A percentile compares a stretch with the other conserved stretches of the same genome.
Evolutionary conservation across 2,329 filamentous ascomycete genomes (phyloP).

Genomic region (Incumbomyces delicatus): DNA sequence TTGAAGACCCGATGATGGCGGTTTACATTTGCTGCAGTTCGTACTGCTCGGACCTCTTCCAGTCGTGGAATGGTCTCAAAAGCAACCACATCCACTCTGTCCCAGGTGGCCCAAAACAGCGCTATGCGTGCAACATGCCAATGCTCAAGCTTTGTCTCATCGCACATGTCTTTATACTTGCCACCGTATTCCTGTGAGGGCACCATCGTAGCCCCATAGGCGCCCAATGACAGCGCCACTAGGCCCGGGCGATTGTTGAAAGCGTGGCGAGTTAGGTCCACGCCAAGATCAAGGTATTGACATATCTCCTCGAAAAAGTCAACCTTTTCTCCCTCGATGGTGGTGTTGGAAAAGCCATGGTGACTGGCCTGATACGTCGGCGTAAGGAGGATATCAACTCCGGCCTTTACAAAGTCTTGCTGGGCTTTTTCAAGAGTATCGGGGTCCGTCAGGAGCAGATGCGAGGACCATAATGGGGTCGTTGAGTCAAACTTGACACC

Average conservation of each 20-base stretch:
- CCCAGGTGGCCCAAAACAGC: slow-evolving; percentile 39
- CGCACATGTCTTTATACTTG: slow-evolving; percentile 41
- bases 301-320: slow-evolving; percentile 24
- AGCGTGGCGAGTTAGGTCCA: slow-evolving; percentile 29
- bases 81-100: slow-evolving; percentile 46
- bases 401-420: slow-evolving; percentile 44
- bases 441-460: slow-evolving; percentile 49
- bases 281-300: slow-evolving; percentile 27
- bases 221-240: slow-evolving; percentile 53
- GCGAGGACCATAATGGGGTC: slow-evolving; percentile 58
- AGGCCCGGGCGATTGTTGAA: slow-evolving; percentile 29
- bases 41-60: slow-evolving; percentile 52
- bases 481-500: slow-evolving; percentile 41
- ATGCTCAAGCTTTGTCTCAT: slow-evolving; percentile 34
- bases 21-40: slow-evolving; percentile 32
- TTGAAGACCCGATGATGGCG: slow-evolving; percentile 14
- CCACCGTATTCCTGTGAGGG: slow-evolving; percentile 59
- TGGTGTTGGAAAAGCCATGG: slow-evolving; percentile 46
- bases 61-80: slow-evolving; percentile 58
- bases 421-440: slow-evolving; percentile 47
- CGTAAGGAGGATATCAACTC: slow-evolving; percentile 54
- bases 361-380: slow-evolving; percentile 58
- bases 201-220: slow-evolving; percentile 58
- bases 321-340: slow-evolving; percentile 17
- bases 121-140: slow-evolving; percentile 51